A percentile compares a stretch with the other conserved stretches of the same genome.
These are phyloP conservation scores for Epichloe sp. DNA, from an alignment of 2,329 filamentous ascomycete species.

Conservation along the genomic window DNA sequence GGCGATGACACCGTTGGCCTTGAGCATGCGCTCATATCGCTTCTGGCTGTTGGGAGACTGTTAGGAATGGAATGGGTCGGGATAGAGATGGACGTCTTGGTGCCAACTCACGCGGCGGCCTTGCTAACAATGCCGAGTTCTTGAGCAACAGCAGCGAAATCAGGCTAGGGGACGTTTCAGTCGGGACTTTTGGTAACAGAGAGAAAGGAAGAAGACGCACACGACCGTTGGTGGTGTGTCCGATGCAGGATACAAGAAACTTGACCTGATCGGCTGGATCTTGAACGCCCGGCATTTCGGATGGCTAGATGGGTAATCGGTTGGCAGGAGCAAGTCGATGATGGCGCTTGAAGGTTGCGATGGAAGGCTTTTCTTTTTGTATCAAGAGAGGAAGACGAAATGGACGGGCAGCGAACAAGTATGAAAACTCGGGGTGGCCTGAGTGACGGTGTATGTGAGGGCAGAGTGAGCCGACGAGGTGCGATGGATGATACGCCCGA, in stretches of 20 bases:
- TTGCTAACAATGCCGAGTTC: constrained; percentile 52
- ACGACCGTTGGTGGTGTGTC: constrained; percentile 44
- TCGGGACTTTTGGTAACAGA: not conserved
- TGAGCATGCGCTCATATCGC: constrained; percentile 53
- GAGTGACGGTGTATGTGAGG: not conserved
- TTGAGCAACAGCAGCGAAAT: constrained; percentile 50
- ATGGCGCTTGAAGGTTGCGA: not conserved
- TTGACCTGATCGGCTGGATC: constrained; percentile 45
- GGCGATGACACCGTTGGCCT: constrained; percentile 35
- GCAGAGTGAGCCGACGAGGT: not conserved
- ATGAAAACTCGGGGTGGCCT: not conserved
- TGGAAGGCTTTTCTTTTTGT: not conserved
- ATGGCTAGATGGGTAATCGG: not conserved
- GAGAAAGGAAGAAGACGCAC: constrained; percentile 24
- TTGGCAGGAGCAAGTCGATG: not conserved
- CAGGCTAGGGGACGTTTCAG: constrained; percentile 32
- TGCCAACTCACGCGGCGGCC: constrained; percentile 53
- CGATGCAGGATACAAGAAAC: constrained; percentile 55
- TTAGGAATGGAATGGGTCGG: too few relatives aligned
- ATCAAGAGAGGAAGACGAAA: not conserved
- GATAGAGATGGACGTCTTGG: not conserved
- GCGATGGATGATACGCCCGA: not conserved
- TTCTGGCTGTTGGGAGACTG: constrained; percentile 38
- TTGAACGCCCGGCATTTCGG: constrained; percentile 12
- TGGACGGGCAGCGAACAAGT: not conserved